Conservation (phyloP, 768 basidiomycete species). For the Lactifluus hygrophoroides region DNA sequence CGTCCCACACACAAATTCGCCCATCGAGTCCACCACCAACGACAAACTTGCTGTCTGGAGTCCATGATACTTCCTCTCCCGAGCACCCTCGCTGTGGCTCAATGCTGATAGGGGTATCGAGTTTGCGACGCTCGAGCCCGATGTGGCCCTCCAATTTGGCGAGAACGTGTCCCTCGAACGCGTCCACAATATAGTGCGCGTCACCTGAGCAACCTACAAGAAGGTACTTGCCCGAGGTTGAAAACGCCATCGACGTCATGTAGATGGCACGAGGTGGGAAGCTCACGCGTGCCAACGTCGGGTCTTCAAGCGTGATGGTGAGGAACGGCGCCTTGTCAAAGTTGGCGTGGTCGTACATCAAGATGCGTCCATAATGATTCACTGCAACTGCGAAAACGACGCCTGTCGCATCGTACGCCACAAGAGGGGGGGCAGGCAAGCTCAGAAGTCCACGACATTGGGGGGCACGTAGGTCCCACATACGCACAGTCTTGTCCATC, state of each 20-base stretch:
- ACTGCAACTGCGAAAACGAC: slow-evolving; percentile 82
- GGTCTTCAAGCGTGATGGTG: slow-evolving; percentile 74
- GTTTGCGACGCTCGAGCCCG: slow-evolving; percentile 66
- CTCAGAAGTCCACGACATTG: slow-evolving; percentile 71
- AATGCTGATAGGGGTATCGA: slow-evolving; percentile 42
- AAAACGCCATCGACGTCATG: slow-evolving; percentile 89
- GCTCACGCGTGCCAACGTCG: slow-evolving; percentile 60
- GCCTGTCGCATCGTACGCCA: slow-evolving; percentile 79
- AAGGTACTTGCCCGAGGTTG: slow-evolving; percentile 81
- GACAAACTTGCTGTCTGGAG: slow-evolving; percentile 87
- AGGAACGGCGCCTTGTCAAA: slow-evolving; percentile 92
- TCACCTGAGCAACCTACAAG: slow-evolving; percentile 89
- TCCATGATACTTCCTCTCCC: slow-evolving; percentile 92
- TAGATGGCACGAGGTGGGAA: slow-evolving; percentile 83
- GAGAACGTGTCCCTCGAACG: slow-evolving; percentile 76
- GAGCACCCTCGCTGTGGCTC: slow-evolving; percentile 72
- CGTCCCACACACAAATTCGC: slow-evolving; percentile 80
- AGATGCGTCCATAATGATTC: slow-evolving; percentile 72
- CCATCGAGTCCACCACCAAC: slow-evolving; percentile 83
- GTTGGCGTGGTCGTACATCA: slow-evolving; percentile 78
- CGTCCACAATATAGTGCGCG: slow-evolving; percentile 89
- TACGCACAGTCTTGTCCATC: slow-evolving; percentile 85
- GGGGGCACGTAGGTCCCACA: slow-evolving; percentile 88
- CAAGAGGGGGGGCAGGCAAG: slow-evolving; percentile 64
- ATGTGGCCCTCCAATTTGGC: slow-evolving; percentile 80